Conservation (phyloP, 345 rosid genomes). For the Lepidium sativum region DNA sequence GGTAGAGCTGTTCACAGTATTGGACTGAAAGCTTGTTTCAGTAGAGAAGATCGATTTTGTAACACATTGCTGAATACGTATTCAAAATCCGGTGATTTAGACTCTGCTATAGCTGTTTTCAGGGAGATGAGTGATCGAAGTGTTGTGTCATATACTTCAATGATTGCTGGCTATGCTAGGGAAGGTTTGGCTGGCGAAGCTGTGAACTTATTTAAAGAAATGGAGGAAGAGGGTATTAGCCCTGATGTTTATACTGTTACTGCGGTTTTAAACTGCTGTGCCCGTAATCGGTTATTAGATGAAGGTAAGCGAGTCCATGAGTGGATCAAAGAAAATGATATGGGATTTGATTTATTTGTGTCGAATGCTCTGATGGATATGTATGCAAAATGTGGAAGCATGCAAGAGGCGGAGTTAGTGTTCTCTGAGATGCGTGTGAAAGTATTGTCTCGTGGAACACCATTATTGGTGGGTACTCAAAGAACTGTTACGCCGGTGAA, state of each 20-base stretch:
- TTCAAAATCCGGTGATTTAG: constrained; percentile 48
- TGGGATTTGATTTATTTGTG: constrained; percentile 41
- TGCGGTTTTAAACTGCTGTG: constrained; percentile 58
- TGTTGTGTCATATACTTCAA: constrained; percentile 65
- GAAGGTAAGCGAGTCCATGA: constrained; percentile 50
- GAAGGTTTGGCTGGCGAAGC: constrained; percentile 44
- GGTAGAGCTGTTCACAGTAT: constrained; percentile 48
- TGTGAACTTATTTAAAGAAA: constrained; percentile 40
- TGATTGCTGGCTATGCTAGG: constrained; percentile 69
- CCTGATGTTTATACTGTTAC: constrained; percentile 49
- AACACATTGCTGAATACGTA: constrained; percentile 64
- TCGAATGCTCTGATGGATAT: constrained; percentile 66
- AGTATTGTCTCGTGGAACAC: constrained; percentile 67
- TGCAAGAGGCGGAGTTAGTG: constrained; percentile 45
- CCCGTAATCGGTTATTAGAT: constrained; percentile 43
- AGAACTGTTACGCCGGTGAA: constrained; percentile 49
- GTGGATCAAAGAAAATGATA: constrained; percentile 37
- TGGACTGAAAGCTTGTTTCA: constrained; percentile 37
- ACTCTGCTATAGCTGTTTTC: constrained; percentile 43
- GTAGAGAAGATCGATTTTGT: constrained; percentile 27
- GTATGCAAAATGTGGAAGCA: constrained; percentile 75
- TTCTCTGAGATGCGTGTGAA: constrained; percentile 41
- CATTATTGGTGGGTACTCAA: constrained; percentile 61
- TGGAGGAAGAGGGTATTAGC: constrained; percentile 42
- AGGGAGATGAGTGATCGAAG: constrained; percentile 36